Evolutionary conservation across 2,329 filamentous ascomycete species (phyloP).

Genomic region (Scytalidium sp.): DNA sequence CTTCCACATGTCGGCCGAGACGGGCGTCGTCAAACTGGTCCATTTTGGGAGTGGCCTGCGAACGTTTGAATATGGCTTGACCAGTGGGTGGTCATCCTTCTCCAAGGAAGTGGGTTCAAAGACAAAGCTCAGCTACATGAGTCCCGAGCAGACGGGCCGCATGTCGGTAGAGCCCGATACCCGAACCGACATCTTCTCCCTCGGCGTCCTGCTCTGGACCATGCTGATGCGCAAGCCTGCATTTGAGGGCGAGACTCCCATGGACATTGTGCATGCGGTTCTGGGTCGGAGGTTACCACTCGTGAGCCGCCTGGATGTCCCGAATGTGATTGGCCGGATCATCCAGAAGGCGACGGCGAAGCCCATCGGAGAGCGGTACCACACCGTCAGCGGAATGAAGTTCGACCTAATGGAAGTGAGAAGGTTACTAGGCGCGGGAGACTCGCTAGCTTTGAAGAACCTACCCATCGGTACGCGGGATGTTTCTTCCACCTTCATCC

Average conservation of each 20-base stretch:
- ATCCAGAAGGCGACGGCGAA: constrained; percentile 89
- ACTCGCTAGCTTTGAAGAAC: constrained; percentile 64
- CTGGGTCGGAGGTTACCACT: constrained; percentile 72
- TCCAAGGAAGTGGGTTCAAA: constrained; percentile 82
- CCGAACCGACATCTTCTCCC: constrained; percentile 85
- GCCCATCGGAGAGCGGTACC: constrained; percentile 79
- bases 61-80: constrained; percentile 82
- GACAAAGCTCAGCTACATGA: constrained; percentile 85
- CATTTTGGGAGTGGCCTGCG: constrained; percentile 80
- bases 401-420: constrained; percentile 72
- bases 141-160: constrained; percentile 86
- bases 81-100: constrained; percentile 79
- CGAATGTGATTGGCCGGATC: constrained; percentile 73
- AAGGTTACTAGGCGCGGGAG: constrained; percentile 70
- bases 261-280: constrained; percentile 87
- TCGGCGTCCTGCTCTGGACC: constrained; percentile 83
- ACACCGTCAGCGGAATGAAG: constrained; percentile 80
- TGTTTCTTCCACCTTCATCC: constrained; percentile 84
- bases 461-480: constrained; percentile 78
- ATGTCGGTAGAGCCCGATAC: constrained; percentile 86
- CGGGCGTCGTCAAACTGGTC: constrained; percentile 69
- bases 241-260: constrained; percentile 71
- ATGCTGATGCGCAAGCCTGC: constrained; percentile 74
- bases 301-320: constrained; percentile 75
- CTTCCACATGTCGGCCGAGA: constrained; percentile 76